Evolutionary conservation across 371 early-diverging fungal genomes (phyloP), one percentile per base, ranked within the genome.

Genomic region (Thermomucor indicae-seudaticae): DNA sequence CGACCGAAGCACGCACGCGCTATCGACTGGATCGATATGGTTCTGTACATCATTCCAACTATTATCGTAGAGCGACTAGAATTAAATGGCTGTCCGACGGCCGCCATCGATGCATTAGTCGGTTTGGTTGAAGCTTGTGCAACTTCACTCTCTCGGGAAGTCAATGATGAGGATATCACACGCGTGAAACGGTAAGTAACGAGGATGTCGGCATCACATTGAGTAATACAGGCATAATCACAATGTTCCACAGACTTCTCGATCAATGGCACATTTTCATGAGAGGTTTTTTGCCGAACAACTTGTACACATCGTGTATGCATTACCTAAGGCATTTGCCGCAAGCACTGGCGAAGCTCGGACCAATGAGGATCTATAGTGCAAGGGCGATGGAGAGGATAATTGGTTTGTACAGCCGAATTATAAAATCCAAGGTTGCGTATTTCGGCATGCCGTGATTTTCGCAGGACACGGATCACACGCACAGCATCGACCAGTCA

Each of bases 1-100:
- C 45, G 30, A 11, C 45, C 45, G 19, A 44, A 44, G 12, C 45
- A 44, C 19, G 45, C 45, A 5, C 8, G 45, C 10, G 45, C 45
- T 20, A 31, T 44, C 11, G 45, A 44, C 22, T 44, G 45, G 45
- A 22, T 44, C 12, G 45, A 44, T 24, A 44, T 44, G 10, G 25
- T 44, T 8, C 10, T 28, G 8, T 44, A 19, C 22, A 44, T 44
- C 30, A 19, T 44, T 8, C 45, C 45, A 29, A 44, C 45, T 12
- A 12, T 44, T 1, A 22, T 44, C 12, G 22, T 22, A 3, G 45
- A 44, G 22, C 19, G n/a, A 44, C 22, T 44, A 12, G 28, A 44
- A 19, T 11, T 2, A 22, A 29, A 27, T 19, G 19, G 30, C 10
- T 44, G 45, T 19, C 19, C 17, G 16, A 30, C 12, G 10, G n/a